phyloP scores from a whole-genome alignment of 345 rosid genomes.

The Heritiera fomes region DNA sequence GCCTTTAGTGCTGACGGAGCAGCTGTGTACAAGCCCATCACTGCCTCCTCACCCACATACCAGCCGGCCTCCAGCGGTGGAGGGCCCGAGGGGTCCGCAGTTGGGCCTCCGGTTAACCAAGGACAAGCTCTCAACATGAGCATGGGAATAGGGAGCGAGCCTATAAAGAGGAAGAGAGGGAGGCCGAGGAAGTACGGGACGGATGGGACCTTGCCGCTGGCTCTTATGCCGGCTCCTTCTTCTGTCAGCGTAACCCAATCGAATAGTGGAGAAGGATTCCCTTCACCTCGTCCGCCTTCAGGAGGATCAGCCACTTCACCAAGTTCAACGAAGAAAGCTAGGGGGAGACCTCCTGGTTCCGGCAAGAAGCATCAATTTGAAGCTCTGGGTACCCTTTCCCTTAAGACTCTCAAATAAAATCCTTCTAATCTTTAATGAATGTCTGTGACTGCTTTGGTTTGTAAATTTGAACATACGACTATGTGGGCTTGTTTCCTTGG shows the following conservation, averaged over 20 bases:
- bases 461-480: not conserved
- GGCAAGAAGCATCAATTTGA: slow-evolving; percentile 54
- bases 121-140: slow-evolving; percentile 36
- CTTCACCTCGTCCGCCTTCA: slow-evolving; percentile 30
- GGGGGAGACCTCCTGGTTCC: slow-evolving; percentile 96
- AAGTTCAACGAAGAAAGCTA: slow-evolving; percentile 54
- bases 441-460: not conserved
- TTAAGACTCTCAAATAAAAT: not conserved
- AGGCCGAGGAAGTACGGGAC: slow-evolving; percentile 76
- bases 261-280: slow-evolving; percentile 31
- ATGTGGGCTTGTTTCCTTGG: not conserved
- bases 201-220: slow-evolving; percentile 53
- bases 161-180: slow-evolving; percentile 60
- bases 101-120: slow-evolving; percentile 4
- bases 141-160: slow-evolving; percentile 35
- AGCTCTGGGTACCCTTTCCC: slow-evolving; percentile 49
- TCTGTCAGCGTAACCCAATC: slow-evolving; percentile 27
- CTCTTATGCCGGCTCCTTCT: slow-evolving; percentile 29
- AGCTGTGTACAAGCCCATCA: slow-evolving; percentile 45
- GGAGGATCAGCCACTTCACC: slow-evolving; percentile 41
- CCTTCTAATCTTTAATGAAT: not conserved
- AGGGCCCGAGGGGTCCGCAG: slow-evolving; percentile 25
- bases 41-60: slow-evolving; percentile 37
- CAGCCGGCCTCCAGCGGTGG: slow-evolving; percentile 24
- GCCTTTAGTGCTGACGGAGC: slow-evolving; percentile 49